Conservation (phyloP, 257 asterid species). For the Solanum pinnatisectum region DNA sequence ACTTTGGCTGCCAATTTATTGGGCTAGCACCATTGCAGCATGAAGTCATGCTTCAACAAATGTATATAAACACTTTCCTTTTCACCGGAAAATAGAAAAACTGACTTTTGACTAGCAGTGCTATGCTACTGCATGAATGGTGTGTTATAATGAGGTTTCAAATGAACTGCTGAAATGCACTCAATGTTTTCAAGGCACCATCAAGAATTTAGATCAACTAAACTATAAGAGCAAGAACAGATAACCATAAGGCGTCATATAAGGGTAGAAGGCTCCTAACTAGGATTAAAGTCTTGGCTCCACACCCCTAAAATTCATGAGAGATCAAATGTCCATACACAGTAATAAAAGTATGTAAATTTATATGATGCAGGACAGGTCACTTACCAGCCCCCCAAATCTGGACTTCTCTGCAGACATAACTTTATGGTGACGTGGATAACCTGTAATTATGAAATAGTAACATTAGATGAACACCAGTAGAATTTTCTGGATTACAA, state of each 20-base stretch:
- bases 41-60: not conserved
- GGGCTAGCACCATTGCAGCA: not conserved
- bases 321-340: not conserved
- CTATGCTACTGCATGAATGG: not conserved
- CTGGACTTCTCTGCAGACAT: conserved; percentile 41
- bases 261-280: not conserved
- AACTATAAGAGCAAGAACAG: not conserved
- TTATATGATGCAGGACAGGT: not conserved
- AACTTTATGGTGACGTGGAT: conserved; percentile 40
- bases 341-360: not conserved
- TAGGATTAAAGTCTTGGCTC: not conserved
- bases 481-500: not conserved
- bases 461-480: not conserved
- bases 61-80: not conserved
- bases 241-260: not conserved
- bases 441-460: conserved; percentile 30
- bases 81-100: not conserved
- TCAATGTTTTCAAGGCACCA: not conserved
- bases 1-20: not conserved
- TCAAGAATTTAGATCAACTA: not conserved
- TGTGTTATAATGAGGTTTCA: not conserved
- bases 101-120: not conserved
- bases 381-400: conserved; percentile 55
- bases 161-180: not conserved
- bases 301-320: not conserved